Evolutionary conservation across 371 early-diverging fungal species (phyloP), one percentile per base, ranked within the genome.

Genomic region (Catenaria anguillulae): DNA sequence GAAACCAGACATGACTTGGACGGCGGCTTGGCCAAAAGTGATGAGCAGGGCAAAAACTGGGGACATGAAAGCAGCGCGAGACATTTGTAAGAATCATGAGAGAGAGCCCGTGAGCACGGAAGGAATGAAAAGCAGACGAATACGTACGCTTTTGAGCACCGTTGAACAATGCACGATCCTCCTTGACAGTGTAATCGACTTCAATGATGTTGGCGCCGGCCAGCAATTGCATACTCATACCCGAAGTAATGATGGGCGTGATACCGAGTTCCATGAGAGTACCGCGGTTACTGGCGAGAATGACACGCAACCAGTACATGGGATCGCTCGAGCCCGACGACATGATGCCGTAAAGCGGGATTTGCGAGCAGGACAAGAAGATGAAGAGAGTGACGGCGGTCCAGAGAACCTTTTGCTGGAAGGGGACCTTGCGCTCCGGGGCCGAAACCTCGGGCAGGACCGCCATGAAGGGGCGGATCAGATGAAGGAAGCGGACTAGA

Each of bases 261-360:
- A 99, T 94, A 75, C 99, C 99, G 67, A 99, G 79, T 80, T 99
- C 99, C 98, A 97, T 99, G 34, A 99, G 81, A 26, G 99, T 99
- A 69, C 99, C 99, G 70, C 99, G 85, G 81, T 97, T 99, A 50
- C 96, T 92, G 50, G 99, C 99, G 68, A 99, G 84, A 74, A 99
- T 97, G 59, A 92, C 93, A 76, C 99, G 89, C 85, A 99, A 85
- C 97, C 98, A 99, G 81, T 92, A 98, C 65, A 99, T 82, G 42
- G 99, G 99, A 77, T 97, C 97, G 42, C 93, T 88, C 19, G 92
- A 89, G 69, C 97, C 95, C 15, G 88, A 89, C 50, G 94, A 93
- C 87, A 97, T 90, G 74, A 99, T 99, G 64, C 99, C 99, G 78
- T 96, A 99, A 61, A 99, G 80, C 36, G 99, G 99, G 60, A 99